Evolutionary conservation across 1,284 basidiomycete species (phyloP).

Genomic region (Rhodotorula sp.): DNA sequence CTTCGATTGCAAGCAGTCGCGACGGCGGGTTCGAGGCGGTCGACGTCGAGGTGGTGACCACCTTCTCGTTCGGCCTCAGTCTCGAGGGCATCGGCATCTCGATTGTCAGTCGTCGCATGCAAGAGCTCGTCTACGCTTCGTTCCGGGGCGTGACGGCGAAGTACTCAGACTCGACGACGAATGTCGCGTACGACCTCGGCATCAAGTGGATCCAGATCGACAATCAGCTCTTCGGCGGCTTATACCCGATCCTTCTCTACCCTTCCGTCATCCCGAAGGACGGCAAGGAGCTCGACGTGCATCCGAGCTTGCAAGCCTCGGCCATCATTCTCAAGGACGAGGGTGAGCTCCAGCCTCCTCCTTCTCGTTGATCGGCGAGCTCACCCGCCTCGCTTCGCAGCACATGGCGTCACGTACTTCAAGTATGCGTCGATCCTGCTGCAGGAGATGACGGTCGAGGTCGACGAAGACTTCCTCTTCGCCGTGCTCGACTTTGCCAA

Average conservation of each 20-base stretch:
- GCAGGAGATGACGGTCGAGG: constrained; percentile 91
- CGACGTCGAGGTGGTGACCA: constrained; percentile 67
- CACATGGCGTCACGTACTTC: constrained; percentile 92
- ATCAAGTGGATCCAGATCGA: constrained; percentile 92
- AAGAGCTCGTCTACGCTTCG: constrained; percentile 88
- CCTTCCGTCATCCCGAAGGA: constrained; percentile 89
- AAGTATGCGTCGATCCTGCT: constrained; percentile 95
- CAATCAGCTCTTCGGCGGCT: constrained; percentile 94
- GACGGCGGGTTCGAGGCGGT: constrained; percentile 85
- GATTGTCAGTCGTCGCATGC: constrained; percentile 80
- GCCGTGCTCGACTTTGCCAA: constrained; percentile 89
- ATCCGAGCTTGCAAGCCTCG: constrained; percentile 87
- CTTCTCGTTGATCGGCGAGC: neutral
- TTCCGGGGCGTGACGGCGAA: constrained; percentile 79
- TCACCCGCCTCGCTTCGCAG: constrained; percentile 52
- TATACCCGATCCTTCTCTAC: constrained; percentile 94
- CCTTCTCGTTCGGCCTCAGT: constrained; percentile 70
- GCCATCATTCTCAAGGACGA: constrained; percentile 90
- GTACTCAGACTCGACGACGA: constrained; percentile 78
- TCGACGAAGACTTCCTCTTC: constrained; percentile 96
- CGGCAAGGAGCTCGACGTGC: constrained; percentile 69
- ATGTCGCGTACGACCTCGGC: constrained; percentile 78
- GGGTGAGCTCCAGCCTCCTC: constrained; percentile 57
- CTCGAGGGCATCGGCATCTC: constrained; percentile 92
- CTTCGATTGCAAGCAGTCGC: constrained; percentile 65